Conservation (phyloP, 1,284 basidiomycete species). For the Leccinum subatratum region DNA sequence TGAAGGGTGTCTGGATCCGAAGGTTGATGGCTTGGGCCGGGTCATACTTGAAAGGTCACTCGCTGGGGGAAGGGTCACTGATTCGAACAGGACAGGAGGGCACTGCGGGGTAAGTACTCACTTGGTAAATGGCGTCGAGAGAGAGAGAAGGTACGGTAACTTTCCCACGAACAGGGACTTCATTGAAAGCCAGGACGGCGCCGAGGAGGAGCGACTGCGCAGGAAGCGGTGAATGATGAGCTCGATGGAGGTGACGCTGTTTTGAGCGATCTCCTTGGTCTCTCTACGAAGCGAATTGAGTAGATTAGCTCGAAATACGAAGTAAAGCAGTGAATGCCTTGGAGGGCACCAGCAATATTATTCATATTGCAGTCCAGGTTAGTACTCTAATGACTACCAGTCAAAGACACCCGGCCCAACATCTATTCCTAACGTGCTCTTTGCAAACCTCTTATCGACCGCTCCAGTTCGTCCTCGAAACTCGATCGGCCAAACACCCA, state of each 20-base stretch:
- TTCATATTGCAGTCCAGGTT: too few relatives aligned
- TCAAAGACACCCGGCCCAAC: too few relatives aligned
- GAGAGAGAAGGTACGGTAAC: constrained; percentile 84
- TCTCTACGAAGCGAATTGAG: too few relatives aligned
- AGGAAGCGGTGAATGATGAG: constrained; percentile 56
- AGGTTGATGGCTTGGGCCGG: constrained; percentile 90
- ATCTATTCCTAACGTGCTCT: too few relatives aligned
- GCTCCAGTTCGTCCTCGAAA: too few relatives aligned
- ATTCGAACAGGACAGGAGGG: neutral
- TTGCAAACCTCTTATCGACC: too few relatives aligned
- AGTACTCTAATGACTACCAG: too few relatives aligned
- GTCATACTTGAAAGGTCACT: constrained; percentile 80
- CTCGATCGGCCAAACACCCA: too few relatives aligned
- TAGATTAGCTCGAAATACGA: too few relatives aligned
- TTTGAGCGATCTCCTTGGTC: constrained; percentile 89
- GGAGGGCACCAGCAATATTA: too few relatives aligned
- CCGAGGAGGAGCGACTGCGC: constrained; percentile 65
- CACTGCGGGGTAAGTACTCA: constrained; percentile 39
- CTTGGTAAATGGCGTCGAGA: constrained; percentile 84
- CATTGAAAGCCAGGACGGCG: constrained; percentile 85
- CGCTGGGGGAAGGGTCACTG: constrained; percentile 45
- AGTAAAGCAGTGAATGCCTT: too few relatives aligned
- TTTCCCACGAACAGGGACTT: constrained; percentile 80
- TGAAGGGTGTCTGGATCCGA: constrained; percentile 94
- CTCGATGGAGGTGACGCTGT: constrained; percentile 90